These are phyloP conservation scores for Barbarea vulgaris DNA, from an alignment of 345 rosid species.

Conservation along the genomic window DNA sequence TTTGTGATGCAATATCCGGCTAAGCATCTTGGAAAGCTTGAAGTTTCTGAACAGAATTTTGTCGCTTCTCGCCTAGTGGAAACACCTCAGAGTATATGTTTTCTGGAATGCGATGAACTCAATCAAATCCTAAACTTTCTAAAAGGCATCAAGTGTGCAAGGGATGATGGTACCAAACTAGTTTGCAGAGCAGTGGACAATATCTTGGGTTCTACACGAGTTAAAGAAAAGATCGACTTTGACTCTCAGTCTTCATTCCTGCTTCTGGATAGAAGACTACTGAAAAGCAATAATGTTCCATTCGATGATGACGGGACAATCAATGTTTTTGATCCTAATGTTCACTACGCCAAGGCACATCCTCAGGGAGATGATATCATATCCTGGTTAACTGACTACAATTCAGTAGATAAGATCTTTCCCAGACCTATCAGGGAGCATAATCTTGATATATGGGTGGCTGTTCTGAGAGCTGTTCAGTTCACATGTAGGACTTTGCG, in stretches of 20 bases:
- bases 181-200: conserved; percentile 26
- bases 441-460: conserved; percentile 32
- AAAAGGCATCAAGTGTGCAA: conserved; percentile 1
- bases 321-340: neutral
- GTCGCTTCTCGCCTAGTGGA: neutral
- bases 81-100: conserved; percentile 29
- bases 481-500: conserved; percentile 24
- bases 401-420: conserved; percentile 17
- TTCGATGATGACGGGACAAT: conserved; percentile 28
- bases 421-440: conserved; percentile 19
- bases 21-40: conserved; percentile 2
- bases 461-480: conserved; percentile 24
- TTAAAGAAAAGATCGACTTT: conserved; percentile 28
- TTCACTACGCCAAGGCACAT: conserved; percentile 25
- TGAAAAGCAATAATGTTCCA: conserved; percentile 8
- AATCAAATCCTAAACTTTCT: conserved; percentile 4
- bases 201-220: neutral
- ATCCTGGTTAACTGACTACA: conserved; percentile 34
- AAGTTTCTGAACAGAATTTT: conserved; percentile 17
- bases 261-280: conserved; percentile 29
- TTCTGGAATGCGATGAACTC: conserved; percentile 27
- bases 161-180: conserved; percentile 16
- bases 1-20: conserved; percentile 2
- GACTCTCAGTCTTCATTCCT: conserved; percentile 17
- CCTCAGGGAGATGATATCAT: conserved; percentile 25